Conservation (phyloP, 805 yeast genomes). For the Spathaspora arborariae region DNA sequence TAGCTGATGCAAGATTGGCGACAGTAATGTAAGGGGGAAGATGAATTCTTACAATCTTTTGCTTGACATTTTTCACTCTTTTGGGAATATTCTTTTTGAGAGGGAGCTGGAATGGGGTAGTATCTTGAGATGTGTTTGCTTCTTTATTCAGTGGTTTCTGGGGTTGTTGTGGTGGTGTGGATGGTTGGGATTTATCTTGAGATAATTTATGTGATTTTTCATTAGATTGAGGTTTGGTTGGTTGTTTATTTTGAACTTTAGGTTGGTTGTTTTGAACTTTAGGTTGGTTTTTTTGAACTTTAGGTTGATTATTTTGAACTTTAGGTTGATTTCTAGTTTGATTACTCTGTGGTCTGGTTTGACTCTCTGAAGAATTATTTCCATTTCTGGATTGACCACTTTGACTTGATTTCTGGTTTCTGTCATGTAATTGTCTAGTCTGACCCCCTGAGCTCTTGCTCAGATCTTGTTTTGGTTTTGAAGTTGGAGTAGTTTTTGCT, state of each 20-base stretch:
- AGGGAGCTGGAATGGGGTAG: not conserved
- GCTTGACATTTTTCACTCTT: not conserved
- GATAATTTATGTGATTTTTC: too few species aligned
- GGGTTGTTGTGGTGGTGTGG: not conserved
- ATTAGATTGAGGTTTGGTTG: too few species aligned
- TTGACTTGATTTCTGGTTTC: not conserved
- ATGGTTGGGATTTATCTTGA: too few species aligned
- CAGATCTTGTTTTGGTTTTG: not conserved
- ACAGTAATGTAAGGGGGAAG: slow-evolving; percentile 80
- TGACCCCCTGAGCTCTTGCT: not conserved
- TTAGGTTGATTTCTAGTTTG: not conserved
- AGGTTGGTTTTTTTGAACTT: too few species aligned
- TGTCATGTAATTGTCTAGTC: not conserved
- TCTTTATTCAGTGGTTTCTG: not conserved
- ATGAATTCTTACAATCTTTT: slow-evolving; percentile 24
- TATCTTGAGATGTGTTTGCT: not conserved
- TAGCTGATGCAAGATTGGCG: slow-evolving; percentile 68
- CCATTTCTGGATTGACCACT: not conserved
- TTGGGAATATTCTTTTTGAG: not conserved
- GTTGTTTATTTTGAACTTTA: too few species aligned
- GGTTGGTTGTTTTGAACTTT: too few species aligned
- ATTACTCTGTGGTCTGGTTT: not conserved
- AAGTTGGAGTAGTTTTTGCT: not conserved
- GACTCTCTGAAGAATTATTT: not conserved
- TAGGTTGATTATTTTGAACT: not conserved